Base-by-base conservation (phyloP, 2,329 filamentous ascomycete genomes). In the Nemania serpens region DNA sequence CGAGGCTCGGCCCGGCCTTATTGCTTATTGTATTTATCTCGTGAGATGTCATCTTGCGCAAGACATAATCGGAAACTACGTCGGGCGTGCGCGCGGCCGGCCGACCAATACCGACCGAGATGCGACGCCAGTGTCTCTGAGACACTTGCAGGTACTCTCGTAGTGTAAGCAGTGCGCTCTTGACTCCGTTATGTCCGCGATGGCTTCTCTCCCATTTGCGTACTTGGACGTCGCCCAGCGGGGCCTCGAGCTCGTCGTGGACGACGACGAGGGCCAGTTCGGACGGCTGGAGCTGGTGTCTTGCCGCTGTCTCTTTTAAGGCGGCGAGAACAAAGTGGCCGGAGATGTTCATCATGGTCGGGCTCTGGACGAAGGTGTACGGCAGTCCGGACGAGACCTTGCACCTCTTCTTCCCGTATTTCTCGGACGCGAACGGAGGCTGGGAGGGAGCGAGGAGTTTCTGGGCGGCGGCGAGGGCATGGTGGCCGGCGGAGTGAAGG, bases 81-180 rank as follows among this genome's bases (percentile, higher is more conserved):
- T 79, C 77, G 20, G 81, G 79, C 51, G 91, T 88, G 64, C 93
- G 82, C 64, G 83, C 88, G 47, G 78, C 79, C 0, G 94, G 94
- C 47, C 95, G 80, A n/a, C 91, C 93, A 77, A 98, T 97, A 0
- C 95, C 95, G 12, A 98, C 79, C 0, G 90, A 88, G 52, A 98
- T 85, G 60, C 91, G 81, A 65, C 73, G 82, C 78, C 79, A 84
- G 13, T 73, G 50, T 78, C 83, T 9, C 78, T 75, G 0, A 66
- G 69, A 5, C 77, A 75, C 2, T 72, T 73, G 22, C 91, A 66
- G 52, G 72, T 77, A 17, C 79, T 76, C 57, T 85, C 82, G 53
- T n/a, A n/a, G n/a, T n/a, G n/a, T n/a, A n/a, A n/a, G n/a, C n/a
- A n/a, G n/a, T n/a, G 89, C 81, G 70, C 88, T 91, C 74, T 87